Percentiles rank a stretch among this genome's conserved stretches.
phyloP scores from a whole-genome alignment of 495 filamentous ascomycete species.

The Bacidia rubella region DNA sequence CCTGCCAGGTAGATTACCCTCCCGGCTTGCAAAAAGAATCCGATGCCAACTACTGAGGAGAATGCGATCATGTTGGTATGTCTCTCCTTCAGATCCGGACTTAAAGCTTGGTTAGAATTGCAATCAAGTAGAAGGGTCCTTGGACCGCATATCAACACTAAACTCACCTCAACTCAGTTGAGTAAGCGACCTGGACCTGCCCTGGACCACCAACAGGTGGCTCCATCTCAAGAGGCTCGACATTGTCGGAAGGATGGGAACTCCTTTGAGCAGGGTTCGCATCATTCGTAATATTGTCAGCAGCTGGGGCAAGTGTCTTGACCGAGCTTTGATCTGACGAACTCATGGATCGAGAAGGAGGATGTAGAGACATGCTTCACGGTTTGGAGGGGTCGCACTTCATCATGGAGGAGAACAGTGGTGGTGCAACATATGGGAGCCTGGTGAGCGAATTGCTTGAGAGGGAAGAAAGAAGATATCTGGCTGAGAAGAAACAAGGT shows the following conservation, averaged over 20 bases:
- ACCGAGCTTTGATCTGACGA: background rate
- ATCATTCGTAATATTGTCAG: background rate
- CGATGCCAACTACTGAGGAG: constrained; percentile 24
- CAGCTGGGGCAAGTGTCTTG: background rate
- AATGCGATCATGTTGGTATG: constrained; percentile 33
- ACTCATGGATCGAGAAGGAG: background rate
- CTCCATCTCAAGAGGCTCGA: background rate
- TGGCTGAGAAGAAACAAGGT: too few species aligned
- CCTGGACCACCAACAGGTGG: background rate
- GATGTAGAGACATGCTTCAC: background rate
- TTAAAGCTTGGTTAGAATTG: background rate
- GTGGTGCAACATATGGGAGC: too few species aligned
- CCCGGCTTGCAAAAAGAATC: constrained; percentile 27
- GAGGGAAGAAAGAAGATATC: too few species aligned
- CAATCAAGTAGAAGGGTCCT: too few species aligned
- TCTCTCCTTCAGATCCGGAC: constrained; percentile 18
- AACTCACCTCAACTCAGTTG: background rate
- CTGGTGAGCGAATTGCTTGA: too few species aligned
- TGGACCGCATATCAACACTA: too few species aligned
- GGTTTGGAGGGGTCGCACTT: too few species aligned
- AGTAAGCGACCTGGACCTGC: background rate
- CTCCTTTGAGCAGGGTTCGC: background rate
- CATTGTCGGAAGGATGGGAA: background rate
- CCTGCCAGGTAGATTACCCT: constrained; percentile 27
- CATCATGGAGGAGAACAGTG: too few species aligned